These are phyloP conservation scores for Jatropha podagrica DNA, from an alignment of 441 rosid genomes.

Conservation along the genomic window DNA sequence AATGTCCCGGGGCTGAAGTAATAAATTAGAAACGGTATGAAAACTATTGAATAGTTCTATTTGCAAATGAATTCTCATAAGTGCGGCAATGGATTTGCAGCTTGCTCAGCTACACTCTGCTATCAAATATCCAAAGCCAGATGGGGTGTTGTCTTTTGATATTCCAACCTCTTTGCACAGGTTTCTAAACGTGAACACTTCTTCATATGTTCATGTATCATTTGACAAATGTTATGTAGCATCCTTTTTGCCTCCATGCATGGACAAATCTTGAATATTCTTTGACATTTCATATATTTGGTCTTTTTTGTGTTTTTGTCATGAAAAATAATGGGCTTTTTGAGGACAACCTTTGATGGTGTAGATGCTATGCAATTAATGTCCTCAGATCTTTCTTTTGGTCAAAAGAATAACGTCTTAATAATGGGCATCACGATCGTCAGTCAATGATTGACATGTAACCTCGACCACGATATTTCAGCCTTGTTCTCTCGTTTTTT, in stretches of 20 bases:
- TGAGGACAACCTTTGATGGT: neutral
- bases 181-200: conserved; percentile 31
- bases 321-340: neutral
- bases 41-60: neutral
- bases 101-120: conserved; percentile 61
- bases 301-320: neutral
- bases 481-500: neutral
- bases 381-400: neutral
- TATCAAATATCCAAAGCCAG: conserved; percentile 82
- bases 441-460: neutral
- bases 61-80: conserved; percentile 10
- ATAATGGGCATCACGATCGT: neutral
- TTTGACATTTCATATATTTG: neutral
- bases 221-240: neutral
- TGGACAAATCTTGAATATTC: neutral
- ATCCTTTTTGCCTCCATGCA: neutral
- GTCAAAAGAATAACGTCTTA: neutral
- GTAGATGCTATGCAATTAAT: neutral
- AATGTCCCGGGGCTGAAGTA: neutral
- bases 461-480: neutral
- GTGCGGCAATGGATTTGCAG: conserved; percentile 41
- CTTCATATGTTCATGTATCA: neutral
- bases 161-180: conserved; percentile 92
- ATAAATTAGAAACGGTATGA: neutral
- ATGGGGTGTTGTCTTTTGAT: conserved; percentile 84